Evolutionary conservation across 306 rosid species (phyloP), one percentile per base, ranked within the genome.

Genomic region (Alnus rubra): DNA sequence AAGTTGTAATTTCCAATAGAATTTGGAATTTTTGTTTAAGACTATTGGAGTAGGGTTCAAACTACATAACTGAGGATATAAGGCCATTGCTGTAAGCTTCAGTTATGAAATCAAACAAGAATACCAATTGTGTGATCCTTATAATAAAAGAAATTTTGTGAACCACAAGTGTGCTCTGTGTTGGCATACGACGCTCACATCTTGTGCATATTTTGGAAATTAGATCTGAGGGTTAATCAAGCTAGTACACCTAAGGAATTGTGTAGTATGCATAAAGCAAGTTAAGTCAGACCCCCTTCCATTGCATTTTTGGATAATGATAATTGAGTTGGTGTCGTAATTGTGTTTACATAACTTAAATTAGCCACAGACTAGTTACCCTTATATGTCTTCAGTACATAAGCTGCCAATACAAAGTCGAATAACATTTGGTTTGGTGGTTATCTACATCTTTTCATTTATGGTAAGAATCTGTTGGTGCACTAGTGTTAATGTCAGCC

Each of bases 361-460:
- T 18, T 54, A 54, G 18, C 28, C 3, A 7, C 30, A 55, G 60
- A n/a, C 60, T 16, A n/a, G 10, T n/a, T 16, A n/a, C 18, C 56
- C 56, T 52, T 15, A 52, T 15, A 18, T 52, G 19, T 15, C 56
- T 52, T 52, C 6, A 52, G 56, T 52, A 15, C 56, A 52, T 52
- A 52, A 13, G 13, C 28, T 59, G 11, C 33, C 7, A 60, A 30
- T 9, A 30, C 10, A 4, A 31, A 14, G 8, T 62, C 68, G 5
- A 30, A 11, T 62, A 62, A 62, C n/a, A 62, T 23, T 62, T 62
- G 47, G n/a, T 63, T 33, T 33, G 69, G 69, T 14, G 69, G 69
- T 63, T 33, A 0, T 63, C 45, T 33, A 7, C 48, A 35, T 9
- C 23, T 39, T 7, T 35, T 55, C 62, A 55, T 16, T n/a, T n/a